Evolutionary conservation across 2,329 filamentous ascomycete species (phyloP).

Genomic region (Fusarium tanahbumbuense): DNA sequence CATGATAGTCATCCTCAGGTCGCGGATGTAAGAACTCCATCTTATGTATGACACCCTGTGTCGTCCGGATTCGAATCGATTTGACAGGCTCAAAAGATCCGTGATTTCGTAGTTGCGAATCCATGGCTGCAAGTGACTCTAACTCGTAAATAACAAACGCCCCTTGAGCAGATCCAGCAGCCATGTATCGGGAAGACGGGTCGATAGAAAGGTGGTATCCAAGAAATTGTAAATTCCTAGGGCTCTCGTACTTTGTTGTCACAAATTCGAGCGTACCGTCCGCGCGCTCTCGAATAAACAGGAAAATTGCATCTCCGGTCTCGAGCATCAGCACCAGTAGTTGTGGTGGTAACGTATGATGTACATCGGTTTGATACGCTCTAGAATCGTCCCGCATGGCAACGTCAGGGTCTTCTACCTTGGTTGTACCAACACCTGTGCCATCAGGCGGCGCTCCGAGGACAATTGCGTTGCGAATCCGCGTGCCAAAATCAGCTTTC

Average conservation of each 20-base stretch:
- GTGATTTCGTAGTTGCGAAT: constrained; percentile 58
- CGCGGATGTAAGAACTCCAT: constrained; percentile 87
- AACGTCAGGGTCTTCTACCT: constrained; percentile 56
- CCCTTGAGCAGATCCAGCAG: constrained; percentile 76
- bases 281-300: constrained; percentile 68
- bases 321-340: constrained; percentile 81
- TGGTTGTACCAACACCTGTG: constrained; percentile 46
- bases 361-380: constrained; percentile 5
- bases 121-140: constrained; percentile 65
- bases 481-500: constrained; percentile 81
- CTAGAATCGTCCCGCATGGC: constrained; percentile 50
- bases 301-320: constrained; percentile 78
- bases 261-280: constrained; percentile 69
- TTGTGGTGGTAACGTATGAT: constrained; percentile 74
- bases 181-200: constrained; percentile 75
- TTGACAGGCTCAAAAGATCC: constrained; percentile 70
- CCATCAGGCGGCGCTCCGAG: constrained; percentile 66
- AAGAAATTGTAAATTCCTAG: constrained; percentile 67
- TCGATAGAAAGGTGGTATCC: constrained; percentile 80
- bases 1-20: constrained; percentile 72
- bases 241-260: constrained; percentile 68
- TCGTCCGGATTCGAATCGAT: constrained; percentile 54
- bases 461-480: constrained; percentile 82
- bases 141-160: constrained; percentile 79
- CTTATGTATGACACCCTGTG: constrained; percentile 82